Evolutionary conservation across 169 alveolate genomes (phyloP), one percentile per base, ranked within the genome.

Genomic region (Plasmodium sp.): DNA sequence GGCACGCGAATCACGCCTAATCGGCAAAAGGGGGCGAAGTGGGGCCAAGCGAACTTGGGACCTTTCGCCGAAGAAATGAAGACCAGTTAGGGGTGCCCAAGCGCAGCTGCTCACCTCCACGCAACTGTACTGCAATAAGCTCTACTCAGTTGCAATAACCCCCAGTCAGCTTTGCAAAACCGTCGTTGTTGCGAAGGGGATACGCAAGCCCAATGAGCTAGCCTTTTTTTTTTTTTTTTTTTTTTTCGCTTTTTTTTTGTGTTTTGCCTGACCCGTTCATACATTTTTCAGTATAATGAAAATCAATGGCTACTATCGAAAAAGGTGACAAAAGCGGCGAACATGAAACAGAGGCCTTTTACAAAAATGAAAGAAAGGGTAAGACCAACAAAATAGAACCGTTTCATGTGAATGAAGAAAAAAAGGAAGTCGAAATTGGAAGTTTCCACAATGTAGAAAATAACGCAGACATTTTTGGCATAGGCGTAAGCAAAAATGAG

Each of bases 261-360:
- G 34, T 54, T 56, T 83, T 34, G 39, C 41, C 33, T 83, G 54
- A 62, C 16, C 27, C 67, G 7, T 45, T 45, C 39, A 48, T 81
- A 48, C 34, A 48, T 51, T 45, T 34, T 81, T 81, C 27, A 48
- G 58, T 84, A 43, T 48, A 56, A 67, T 88, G 94, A 79, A 88
- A 88, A 77, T 88, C 81, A 88, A 88, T 88, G 94, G 94, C 51
- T 56, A 79, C 94, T 88, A 41, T 77, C 51, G 94, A 88, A 77
- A 88, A 88, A 79, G 58, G 73, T 88, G 33, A 74, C 83, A 79
- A 79, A 79, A 88, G 51, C 34, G 41, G 43, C 6, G 88, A 88
- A 34, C 56, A 51, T 36, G 94, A 58, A 45, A 88, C 33, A 79
- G 74, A 56, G n/a, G 36, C 18, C 71, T 6, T 79, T 79, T 88